Evolutionary conservation across 2,329 filamentous ascomycete genomes (phyloP), one percentile per base, ranked within the genome.

Genomic region (Colletotrichum melonis): DNA sequence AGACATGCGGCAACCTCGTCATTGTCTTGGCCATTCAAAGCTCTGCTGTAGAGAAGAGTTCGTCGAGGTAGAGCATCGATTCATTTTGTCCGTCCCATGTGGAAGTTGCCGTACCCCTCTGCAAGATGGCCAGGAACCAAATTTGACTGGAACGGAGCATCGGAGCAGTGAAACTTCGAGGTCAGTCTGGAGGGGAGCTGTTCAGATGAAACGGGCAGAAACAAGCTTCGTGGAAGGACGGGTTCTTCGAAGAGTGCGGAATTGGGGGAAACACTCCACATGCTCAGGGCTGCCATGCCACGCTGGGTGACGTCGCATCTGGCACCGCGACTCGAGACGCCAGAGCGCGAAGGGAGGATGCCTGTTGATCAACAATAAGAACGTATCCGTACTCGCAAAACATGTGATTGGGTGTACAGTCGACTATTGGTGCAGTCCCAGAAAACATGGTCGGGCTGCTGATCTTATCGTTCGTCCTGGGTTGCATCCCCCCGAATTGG

Each of bases 191-290:
- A 30, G 49, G 35, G 32, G 8, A 35, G 30, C 46, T 22, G 60
- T 60, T 66, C 59, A 70, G 70, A 70, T 73, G 70, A 70, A 73
- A 73, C 70, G 60, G 14, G 30, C 55, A 38, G 60, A 66, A 65
- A 70, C 59, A 70, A 65, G 56, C 32, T 57, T 57, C 46, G 28
- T 60, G 22, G 64, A 57, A 60, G 60, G n/a, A n/a, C 19, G 11
- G 46, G 42, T 49, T 55, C 55, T 35, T 56, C 24, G 30, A 22
- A 46, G 55, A 49, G 32, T 30, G 56, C 67, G 46, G 30, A 49
- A 24, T 16, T 46, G 49, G 59, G 35, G 26, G 38, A 30, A 42
- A 24, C 7, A 22, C 52, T 59, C 24, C 6, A 16, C 30, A 16
- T 22, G 22, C 16, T 26, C n/a, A 63, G 24, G 35, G 52, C 42